Conservation (phyloP, 495 filamentous ascomycete species). For the Neurospora tetraspora region DNA sequence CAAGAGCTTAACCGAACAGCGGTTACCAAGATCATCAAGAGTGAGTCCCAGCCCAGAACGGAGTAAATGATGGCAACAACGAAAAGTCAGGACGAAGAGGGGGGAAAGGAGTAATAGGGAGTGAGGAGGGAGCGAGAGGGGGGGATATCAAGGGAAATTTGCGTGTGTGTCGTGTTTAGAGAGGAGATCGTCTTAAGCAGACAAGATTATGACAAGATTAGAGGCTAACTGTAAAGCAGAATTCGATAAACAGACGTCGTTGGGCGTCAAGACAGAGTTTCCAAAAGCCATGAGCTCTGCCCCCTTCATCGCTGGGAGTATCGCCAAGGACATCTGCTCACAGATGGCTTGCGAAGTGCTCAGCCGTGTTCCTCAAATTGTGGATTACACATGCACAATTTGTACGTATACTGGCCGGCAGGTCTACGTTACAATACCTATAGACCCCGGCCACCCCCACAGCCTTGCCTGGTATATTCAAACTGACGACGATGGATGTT, state of each 20-base stretch:
- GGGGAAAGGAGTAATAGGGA: neutral
- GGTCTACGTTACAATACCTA: neutral
- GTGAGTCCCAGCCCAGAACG: conserved; percentile 27
- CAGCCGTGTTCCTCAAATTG: conserved; percentile 54
- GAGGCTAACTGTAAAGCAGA: conserved; percentile 35
- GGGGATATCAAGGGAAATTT: no score
- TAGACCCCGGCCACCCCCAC: neutral
- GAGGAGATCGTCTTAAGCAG: neutral
- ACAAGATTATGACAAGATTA: neutral
- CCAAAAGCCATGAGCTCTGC: conserved; percentile 39
- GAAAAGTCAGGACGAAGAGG: neutral
- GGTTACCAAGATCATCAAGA: conserved; percentile 69
- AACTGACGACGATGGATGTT: neutral
- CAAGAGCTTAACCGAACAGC: conserved; percentile 63
- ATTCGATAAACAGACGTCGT: conserved; percentile 68
- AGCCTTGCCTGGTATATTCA: neutral
- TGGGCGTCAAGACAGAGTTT: conserved; percentile 47
- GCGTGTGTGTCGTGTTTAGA: neutral
- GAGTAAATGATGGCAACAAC: neutral
- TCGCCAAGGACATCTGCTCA: conserved; percentile 57
- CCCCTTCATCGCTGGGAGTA: conserved; percentile 40
- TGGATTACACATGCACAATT: conserved; percentile 67
- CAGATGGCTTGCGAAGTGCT: conserved; percentile 55
- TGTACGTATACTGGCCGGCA: conserved; percentile 29
- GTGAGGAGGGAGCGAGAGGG: neutral